phyloP scores from a whole-genome alignment of 495 filamentous ascomycete species.

The Monascus purpureus region DNA sequence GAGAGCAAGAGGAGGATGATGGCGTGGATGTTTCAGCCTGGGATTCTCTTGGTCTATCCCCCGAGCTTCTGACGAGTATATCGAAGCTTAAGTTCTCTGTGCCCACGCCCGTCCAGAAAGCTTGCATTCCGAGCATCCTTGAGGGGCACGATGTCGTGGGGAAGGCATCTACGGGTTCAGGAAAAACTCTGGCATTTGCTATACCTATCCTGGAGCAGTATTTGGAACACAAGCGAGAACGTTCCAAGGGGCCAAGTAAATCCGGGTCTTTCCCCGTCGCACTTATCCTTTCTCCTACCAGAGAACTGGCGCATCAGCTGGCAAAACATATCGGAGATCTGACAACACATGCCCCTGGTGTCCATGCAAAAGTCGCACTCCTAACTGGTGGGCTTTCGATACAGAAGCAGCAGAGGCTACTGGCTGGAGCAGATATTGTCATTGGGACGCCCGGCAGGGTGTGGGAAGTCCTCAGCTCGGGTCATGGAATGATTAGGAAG shows the following conservation, averaged over 20 bases:
- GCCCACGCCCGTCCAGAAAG: constrained; percentile 68
- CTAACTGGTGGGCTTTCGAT: constrained; percentile 83
- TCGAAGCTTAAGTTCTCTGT: constrained; percentile 60
- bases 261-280: constrained; percentile 44
- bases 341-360: constrained; percentile 40
- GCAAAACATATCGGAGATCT: constrained; percentile 65
- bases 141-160: constrained; percentile 84
- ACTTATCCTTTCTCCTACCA: constrained; percentile 79
- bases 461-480: constrained; percentile 79
- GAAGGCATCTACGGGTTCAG: constrained; percentile 91
- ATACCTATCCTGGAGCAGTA: constrained; percentile 37
- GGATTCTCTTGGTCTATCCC: constrained; percentile 55
- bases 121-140: constrained; percentile 68
- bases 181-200: constrained; percentile 94
- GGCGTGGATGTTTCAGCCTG: constrained; percentile 53
- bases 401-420: constrained; percentile 78
- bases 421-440: constrained; percentile 67
- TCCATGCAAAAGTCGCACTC: constrained; percentile 55
- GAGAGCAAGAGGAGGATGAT: constrained; percentile 31
- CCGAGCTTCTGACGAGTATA: constrained; percentile 53
- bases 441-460: constrained; percentile 84
- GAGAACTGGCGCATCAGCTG: constrained; percentile 88
- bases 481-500: constrained; percentile 42
- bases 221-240: constrained; percentile 16
- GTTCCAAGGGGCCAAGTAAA: constrained; percentile 10